Percentiles rank a stretch among this genome's conserved stretches.
Evolutionary conservation across 2,329 filamentous ascomycete genomes (phyloP).

Genomic region (Diaporthe caulivora): DNA sequence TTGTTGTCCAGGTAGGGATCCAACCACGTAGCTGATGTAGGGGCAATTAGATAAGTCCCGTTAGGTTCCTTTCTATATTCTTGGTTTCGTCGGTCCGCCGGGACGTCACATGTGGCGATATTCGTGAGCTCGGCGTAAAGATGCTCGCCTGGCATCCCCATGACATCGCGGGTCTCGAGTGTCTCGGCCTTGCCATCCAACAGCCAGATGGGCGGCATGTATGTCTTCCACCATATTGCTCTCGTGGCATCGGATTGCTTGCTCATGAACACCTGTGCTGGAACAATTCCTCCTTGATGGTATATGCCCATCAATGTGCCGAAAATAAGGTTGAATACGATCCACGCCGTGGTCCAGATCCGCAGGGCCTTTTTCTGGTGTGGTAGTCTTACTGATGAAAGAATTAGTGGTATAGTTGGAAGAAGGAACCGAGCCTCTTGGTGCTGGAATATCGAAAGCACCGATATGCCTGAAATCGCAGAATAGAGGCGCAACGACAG

Average conservation of each 20-base stretch:
- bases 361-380: constrained; percentile 61
- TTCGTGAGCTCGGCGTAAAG: constrained; percentile 70
- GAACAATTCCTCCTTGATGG: constrained; percentile 83
- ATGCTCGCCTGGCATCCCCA: constrained; percentile 74
- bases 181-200: constrained; percentile 81
- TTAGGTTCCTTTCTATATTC: constrained; percentile 72
- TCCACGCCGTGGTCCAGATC: constrained; percentile 73
- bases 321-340: constrained; percentile 76
- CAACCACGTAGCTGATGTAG: constrained; percentile 77
- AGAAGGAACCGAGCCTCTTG: constrained; percentile 85
- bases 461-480: constrained; percentile 77
- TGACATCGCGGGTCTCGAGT: constrained; percentile 78
- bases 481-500: constrained; percentile 75
- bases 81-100: constrained; percentile 65
- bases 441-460: constrained; percentile 81
- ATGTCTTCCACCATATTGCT: constrained; percentile 88
- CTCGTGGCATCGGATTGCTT: constrained; percentile 76
- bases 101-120: constrained; percentile 73
- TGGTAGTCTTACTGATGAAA: constrained; percentile 79
- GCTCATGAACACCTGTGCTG: constrained; percentile 80
- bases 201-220: constrained; percentile 84
- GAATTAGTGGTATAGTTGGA: constrained; percentile 80
- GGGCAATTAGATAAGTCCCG: constrained; percentile 79
- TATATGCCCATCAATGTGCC: constrained; percentile 84
- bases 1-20: constrained; percentile 73